phyloP scores from a whole-genome alignment of 2,329 filamentous ascomycete species.

The Hymenoscyphus scutula region DNA sequence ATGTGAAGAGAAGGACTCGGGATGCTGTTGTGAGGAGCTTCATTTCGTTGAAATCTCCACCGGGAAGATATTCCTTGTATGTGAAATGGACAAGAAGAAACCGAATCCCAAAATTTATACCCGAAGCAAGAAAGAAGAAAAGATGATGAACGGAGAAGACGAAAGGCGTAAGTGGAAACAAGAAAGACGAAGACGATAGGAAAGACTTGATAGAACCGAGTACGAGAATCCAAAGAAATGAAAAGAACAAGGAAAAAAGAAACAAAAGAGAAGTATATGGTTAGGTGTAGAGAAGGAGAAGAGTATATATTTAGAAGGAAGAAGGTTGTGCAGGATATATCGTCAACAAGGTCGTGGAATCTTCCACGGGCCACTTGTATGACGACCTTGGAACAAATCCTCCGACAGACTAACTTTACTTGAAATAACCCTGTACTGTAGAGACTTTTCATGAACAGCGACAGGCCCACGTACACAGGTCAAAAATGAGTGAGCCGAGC shows the following conservation, averaged over 20 bases:
- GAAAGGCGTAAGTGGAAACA: not conserved
- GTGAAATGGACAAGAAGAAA: not conserved
- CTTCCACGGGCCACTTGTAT: not conserved
- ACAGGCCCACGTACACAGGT: not conserved
- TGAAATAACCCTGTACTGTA: no score
- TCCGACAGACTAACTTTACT: not conserved
- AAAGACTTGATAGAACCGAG: not conserved
- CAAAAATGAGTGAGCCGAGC: not conserved
- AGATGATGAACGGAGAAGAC: not conserved
- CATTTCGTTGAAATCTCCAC: not conserved
- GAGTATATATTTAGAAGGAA: conserved; percentile 2
- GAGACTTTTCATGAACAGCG: not conserved
- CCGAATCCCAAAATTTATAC: not conserved
- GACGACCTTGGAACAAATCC: not conserved
- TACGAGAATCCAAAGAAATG: not conserved
- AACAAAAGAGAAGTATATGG: not conserved
- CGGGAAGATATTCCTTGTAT: not conserved
- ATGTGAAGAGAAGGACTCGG: not conserved
- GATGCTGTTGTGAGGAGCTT: not conserved
- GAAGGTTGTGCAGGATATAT: not conserved
- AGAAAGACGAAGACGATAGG: not conserved
- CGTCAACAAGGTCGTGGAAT: not conserved
- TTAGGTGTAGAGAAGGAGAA: not conserved
- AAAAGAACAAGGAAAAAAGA: not conserved
- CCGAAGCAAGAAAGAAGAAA: not conserved